Evolutionary conservation across 208 protist genomes (phyloP), one percentile per base, ranked within the genome.

Genomic region (Crithidia expoeki): DNA sequence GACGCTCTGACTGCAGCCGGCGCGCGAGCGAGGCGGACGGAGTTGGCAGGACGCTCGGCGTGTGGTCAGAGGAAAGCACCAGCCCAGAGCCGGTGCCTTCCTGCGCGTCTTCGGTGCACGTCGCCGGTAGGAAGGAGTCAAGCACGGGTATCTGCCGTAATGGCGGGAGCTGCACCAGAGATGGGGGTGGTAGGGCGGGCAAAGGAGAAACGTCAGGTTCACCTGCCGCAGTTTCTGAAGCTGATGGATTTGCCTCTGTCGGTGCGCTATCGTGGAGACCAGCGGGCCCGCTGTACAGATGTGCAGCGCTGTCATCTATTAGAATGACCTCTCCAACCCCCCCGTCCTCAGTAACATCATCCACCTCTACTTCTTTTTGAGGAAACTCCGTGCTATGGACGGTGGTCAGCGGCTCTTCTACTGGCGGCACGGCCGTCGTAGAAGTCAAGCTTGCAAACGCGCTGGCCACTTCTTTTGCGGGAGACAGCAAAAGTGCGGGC

Each of bases 21-120:
- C 47, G 61, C 16, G 60, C 16, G 32, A 68, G 53, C 30, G 70
- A 75, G 23, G 51, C 27, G 16, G 70, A 75, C 12, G 70, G 53
- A 0, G 70, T 68, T 6, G 34, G 59, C 21, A 52, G 32, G 14
- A 63, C 27, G 46, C 61, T 75, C 0, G 61, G 61, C 7, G 70
- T 75, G 61, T 58, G 55, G 28, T 59, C 40, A 4, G 59, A 55
- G 4, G 70, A 69, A 21, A 68, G 33, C 27, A 58, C n/a, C n/a
- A 30, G 38, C 0, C n/a, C 61, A 0, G 61, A 56, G 32, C 14
- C 30, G 14, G 49, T 58, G 25, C 32, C 38, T 28, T 68, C 62
- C 2, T 56, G 42, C 46, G 12, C 30, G 21, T 66, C 60, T 9
- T 44, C 46, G 0, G 11, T 32, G 28, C 55, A 47, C 40, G 32